Conservation (phyloP, 306 rosid genomes). For the Cucurbita argyrosperma region DNA sequence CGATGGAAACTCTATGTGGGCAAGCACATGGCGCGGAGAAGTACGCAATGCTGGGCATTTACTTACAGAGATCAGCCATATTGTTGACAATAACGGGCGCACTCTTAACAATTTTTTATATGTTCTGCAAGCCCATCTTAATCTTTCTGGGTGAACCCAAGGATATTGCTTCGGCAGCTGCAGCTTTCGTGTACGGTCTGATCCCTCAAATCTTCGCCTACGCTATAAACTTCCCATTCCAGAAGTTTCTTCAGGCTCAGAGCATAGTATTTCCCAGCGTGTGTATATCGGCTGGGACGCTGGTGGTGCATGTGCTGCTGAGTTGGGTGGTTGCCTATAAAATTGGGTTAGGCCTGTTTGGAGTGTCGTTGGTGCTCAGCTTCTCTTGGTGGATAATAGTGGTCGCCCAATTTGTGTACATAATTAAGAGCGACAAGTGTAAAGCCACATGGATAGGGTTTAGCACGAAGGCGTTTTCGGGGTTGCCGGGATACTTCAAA, state of each 20-base stretch:
- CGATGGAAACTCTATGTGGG: conserved; percentile 67
- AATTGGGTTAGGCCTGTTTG: conserved; percentile 36
- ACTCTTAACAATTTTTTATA: conserved; percentile 22
- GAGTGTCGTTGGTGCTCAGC: conserved; percentile 39
- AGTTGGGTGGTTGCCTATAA: conserved; percentile 14
- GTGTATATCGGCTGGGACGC: neutral
- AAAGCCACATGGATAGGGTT: conserved; percentile 41
- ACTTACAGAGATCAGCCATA: conserved; percentile 41
- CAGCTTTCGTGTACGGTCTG: neutral
- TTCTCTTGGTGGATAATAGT: conserved; percentile 71
- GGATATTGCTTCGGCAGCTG: neutral
- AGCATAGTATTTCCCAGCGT: neutral
- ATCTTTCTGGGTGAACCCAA: neutral
- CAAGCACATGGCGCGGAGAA: conserved; percentile 54
- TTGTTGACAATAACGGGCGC: conserved; percentile 31
- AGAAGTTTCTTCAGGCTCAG: neutral
- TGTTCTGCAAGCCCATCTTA: conserved; percentile 27
- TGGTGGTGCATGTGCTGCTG: neutral
- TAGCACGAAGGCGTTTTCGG: conserved; percentile 26
- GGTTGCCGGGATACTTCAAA: conserved; percentile 30
- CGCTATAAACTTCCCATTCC: neutral
- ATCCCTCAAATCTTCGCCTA: neutral
- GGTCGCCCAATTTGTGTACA: conserved; percentile 32
- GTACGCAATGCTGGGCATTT: conserved; percentile 48
- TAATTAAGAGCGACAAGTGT: conserved; percentile 15